These are phyloP conservation scores for Rhizopus arrhizus DNA, from an alignment of 371 early-diverging fungal genomes.

Conservation along the genomic window DNA sequence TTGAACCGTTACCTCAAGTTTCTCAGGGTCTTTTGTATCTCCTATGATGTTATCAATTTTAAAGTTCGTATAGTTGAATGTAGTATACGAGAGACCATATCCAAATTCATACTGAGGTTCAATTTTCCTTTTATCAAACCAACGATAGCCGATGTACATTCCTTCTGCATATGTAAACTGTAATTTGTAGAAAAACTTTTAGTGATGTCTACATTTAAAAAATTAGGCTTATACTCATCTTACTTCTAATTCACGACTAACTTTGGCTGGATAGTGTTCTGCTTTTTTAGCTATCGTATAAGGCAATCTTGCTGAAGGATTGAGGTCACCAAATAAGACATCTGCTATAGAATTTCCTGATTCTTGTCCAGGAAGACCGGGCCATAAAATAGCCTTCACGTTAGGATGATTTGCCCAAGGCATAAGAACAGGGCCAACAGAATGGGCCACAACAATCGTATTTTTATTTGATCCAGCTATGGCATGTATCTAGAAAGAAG, in stretches of 20 bases:
- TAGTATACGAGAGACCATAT: slow-evolving; percentile 67
- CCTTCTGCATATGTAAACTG: slow-evolving; percentile 57
- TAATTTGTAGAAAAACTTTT: background rate
- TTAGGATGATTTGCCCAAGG: slow-evolving; percentile 60
- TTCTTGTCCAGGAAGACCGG: slow-evolving; percentile 61
- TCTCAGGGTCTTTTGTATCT: slow-evolving; percentile 5
- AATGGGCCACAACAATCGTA: slow-evolving; percentile 63
- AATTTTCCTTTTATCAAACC: slow-evolving; percentile 52
- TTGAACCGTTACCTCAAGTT: slow-evolving; percentile 30
- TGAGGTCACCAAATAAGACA: slow-evolving; percentile 63
- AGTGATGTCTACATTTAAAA: background rate
- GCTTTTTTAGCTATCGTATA: slow-evolving; percentile 53
- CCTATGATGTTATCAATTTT: background rate
- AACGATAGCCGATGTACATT: slow-evolving; percentile 59
- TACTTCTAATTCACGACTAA: slow-evolving; percentile 13
- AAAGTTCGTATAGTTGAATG: slow-evolving; percentile 48
- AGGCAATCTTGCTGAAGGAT: slow-evolving; percentile 65
- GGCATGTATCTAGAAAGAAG: slow-evolving; percentile 43
- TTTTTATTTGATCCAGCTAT: slow-evolving; percentile 58
- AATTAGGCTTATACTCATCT: background rate
- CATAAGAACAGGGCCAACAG: slow-evolving; percentile 61
- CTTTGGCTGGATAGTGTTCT: slow-evolving; percentile 14
- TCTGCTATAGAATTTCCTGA: slow-evolving; percentile 66
- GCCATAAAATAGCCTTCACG: slow-evolving; percentile 57
- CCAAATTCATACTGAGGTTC: slow-evolving; percentile 63